Conservation (phyloP, 2,329 filamentous ascomycete genomes). For the Ampelomyces quisqualis region DNA sequence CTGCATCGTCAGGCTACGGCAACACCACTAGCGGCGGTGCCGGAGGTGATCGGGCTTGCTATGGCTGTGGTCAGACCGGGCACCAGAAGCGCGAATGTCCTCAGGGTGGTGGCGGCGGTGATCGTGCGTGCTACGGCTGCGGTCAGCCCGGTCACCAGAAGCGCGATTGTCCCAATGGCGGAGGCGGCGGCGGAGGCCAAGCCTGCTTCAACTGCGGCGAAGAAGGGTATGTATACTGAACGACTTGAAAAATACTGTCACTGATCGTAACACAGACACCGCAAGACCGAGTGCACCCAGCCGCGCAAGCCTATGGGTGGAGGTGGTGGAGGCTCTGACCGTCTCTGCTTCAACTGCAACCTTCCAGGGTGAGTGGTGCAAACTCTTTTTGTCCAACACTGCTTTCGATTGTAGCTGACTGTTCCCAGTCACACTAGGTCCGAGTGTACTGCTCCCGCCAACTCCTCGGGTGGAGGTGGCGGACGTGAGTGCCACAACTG, state of each 20-base stretch:
- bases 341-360: conserved; percentile 26
- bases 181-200: conserved; percentile 15
- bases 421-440: conserved; percentile 23
- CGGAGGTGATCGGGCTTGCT: conserved; percentile 23
- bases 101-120: conserved; percentile 14
- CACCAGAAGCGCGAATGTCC: conserved; percentile 32
- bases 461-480: conserved; percentile 17
- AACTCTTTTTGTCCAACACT: not conserved
- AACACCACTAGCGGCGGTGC: conserved; percentile 10
- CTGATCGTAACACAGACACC: conserved; percentile 11
- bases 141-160: conserved; percentile 29
- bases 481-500: conserved; percentile 33
- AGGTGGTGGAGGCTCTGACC: conserved; percentile 15
- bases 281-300: conserved; percentile 29
- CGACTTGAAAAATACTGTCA: conserved; percentile 3
- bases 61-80: conserved; percentile 24
- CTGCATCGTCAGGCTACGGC: conserved; percentile 3
- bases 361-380: conserved; percentile 21
- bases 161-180: conserved; percentile 25
- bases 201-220: conserved; percentile 37
- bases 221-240: conserved; percentile 16
- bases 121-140: conserved; percentile 28
- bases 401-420: conserved; percentile 1
- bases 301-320: conserved; percentile 16
- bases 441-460: conserved; percentile 28